phyloP scores from a whole-genome alignment of 2,329 filamentous ascomycete genomes.

The Chlorencoelia australis region DNA sequence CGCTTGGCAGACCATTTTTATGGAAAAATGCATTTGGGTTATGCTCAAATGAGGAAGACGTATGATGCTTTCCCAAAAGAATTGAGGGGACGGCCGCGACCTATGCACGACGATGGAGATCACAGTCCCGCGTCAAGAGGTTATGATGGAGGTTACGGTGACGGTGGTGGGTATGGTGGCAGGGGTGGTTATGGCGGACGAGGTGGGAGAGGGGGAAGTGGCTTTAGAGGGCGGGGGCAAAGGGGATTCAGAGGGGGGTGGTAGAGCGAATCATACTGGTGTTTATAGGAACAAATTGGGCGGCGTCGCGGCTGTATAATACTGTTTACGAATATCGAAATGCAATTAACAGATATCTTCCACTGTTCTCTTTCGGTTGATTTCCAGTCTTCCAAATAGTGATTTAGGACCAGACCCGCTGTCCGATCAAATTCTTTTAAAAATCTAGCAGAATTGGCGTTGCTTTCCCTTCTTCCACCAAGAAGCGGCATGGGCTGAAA shows the following conservation, averaged over 20 bases:
- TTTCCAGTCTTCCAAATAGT: no score
- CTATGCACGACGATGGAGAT: constrained; percentile 43
- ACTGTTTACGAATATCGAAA: no score
- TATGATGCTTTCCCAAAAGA: constrained; percentile 81
- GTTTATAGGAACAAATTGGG: no score
- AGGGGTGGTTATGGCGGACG: constrained; percentile 31
- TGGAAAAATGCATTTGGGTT: constrained; percentile 98
- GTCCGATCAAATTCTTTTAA: no score
- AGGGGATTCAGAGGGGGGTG: constrained; percentile 20
- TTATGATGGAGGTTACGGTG: constrained; percentile 43
- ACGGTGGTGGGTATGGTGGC: constrained; percentile 27
- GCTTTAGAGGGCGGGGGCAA: constrained; percentile 20
- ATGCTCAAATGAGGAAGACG: constrained; percentile 95
- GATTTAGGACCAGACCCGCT: no score
- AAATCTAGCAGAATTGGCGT: no score
- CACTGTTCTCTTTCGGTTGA: no score
- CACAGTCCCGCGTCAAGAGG: constrained; percentile 41
- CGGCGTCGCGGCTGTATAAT: no score
- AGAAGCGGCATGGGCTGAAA: no score
- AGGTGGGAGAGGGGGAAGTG: constrained; percentile 19
- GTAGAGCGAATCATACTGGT: no score
- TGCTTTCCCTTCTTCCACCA: no score
- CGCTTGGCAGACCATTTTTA: constrained; percentile 95
- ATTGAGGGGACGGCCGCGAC: constrained; percentile 61
- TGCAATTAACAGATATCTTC: no score